Evolutionary conservation across 2,329 filamentous ascomycete genomes (phyloP).

Genomic region (Xylaria sp.): DNA sequence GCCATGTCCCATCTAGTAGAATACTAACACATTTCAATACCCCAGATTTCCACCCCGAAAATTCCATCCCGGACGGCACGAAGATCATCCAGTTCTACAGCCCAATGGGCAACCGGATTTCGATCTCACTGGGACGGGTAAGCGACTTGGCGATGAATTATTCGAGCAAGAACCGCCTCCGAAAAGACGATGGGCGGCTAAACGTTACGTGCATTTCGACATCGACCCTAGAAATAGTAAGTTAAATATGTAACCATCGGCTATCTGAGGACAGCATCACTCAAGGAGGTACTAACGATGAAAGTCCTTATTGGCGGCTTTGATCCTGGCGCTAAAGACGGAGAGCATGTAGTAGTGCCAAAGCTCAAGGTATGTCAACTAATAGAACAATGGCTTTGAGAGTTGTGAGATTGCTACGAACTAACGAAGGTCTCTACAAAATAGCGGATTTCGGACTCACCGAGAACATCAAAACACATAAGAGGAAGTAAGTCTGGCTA

Average conservation of each 20-base stretch:
- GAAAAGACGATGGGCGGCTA: not conserved
- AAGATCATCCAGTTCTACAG: not conserved
- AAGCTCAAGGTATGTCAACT: not conserved
- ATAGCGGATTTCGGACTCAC: not conserved
- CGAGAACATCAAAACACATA: not conserved
- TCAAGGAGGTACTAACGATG: not conserved
- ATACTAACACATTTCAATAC: not conserved
- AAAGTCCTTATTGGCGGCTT: not conserved
- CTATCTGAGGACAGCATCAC: not conserved
- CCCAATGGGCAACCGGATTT: not conserved
- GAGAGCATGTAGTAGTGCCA: not conserved
- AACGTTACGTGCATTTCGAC: not conserved
- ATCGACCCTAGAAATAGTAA: not conserved
- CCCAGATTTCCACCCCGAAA: not conserved
- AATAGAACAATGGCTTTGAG: not conserved
- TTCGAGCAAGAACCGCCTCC: not conserved
- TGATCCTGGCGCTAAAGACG: not conserved
- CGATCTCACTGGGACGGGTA: not conserved
- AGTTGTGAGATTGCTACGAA: not conserved
- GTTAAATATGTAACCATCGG: not conserved
- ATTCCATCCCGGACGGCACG: not conserved
- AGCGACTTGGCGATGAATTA: not conserved
- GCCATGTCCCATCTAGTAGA: not conserved
- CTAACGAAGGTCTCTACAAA: not conserved
- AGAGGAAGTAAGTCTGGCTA: not conserved